phyloP scores from a whole-genome alignment of 78 protist genomes.

The Cavenderia fasciculata region DNA sequence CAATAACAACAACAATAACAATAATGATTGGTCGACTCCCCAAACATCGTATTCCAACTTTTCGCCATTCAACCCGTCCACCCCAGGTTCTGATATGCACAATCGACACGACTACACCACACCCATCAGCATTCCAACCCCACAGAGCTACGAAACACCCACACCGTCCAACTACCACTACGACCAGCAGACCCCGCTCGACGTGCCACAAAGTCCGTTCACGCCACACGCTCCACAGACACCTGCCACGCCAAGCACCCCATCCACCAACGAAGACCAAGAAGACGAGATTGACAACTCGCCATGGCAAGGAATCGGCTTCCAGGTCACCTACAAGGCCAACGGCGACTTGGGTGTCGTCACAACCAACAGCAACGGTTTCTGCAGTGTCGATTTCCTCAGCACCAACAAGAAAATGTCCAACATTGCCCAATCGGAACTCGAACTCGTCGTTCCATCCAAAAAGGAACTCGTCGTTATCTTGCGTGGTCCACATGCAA shows the following conservation, averaged over 20 bases:
- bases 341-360: conserved; percentile 26
- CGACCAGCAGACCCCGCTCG: conserved; percentile 49
- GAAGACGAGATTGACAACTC: conserved; percentile 43
- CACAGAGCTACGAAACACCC: conserved; percentile 27
- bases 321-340: conserved; percentile 35
- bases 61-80: conserved; percentile 17
- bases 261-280: conserved; percentile 28
- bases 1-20: too few species aligned
- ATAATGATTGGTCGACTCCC: too few species aligned
- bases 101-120: conserved; percentile 9
- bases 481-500: conserved; percentile 23
- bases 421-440: conserved; percentile 11
- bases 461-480: conserved; percentile 57
- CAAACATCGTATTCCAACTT: conserved; percentile 47
- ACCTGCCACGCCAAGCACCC: conserved; percentile 53
- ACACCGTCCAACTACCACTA: conserved; percentile 23
- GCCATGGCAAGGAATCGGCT: conserved; percentile 35
- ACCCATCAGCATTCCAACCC: conserved; percentile 34
- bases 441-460: conserved; percentile 30
- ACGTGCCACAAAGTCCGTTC: conserved; percentile 51
- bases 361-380: conserved; percentile 7
- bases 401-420: conserved; percentile 5
- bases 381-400: conserved; percentile 14
- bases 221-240: conserved; percentile 74
- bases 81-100: conserved; percentile 21